These are phyloP conservation scores for Basipetospora sp. DNA, from an alignment of 2,329 filamentous ascomycete species.

Conservation along the genomic window DNA sequence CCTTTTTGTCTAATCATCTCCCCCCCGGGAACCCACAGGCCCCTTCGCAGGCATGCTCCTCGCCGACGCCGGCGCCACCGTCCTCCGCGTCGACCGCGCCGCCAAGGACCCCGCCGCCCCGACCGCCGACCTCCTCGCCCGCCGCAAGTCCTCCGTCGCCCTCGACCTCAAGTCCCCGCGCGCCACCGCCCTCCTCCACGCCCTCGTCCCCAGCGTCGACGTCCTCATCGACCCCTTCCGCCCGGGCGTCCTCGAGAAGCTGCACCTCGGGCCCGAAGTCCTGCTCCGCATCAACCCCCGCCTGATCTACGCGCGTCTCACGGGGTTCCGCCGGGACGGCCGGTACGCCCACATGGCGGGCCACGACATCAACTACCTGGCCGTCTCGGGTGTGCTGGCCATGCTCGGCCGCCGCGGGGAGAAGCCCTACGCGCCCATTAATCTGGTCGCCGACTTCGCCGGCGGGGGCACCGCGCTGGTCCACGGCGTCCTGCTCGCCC, in stretches of 20 bases:
- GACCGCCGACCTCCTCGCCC: constrained; percentile 54
- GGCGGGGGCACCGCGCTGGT: constrained; percentile 75
- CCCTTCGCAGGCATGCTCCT: constrained; percentile 82
- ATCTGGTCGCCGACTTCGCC: constrained; percentile 81
- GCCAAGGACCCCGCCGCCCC: constrained; percentile 27
- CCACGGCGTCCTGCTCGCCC: constrained; percentile 65
- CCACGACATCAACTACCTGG: constrained; percentile 93
- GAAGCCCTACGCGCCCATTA: constrained; percentile 64
- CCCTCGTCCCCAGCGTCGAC: constrained; percentile 50
- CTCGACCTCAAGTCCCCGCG: constrained; percentile 58
- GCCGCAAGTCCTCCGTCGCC: constrained; percentile 66
- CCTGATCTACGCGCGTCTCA: constrained; percentile 72
- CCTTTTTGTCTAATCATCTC: constrained; percentile 1
- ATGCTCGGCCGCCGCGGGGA: constrained; percentile 58
- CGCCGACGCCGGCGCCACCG: constrained; percentile 74
- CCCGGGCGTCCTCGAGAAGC: constrained; percentile 74
- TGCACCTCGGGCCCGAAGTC: constrained; percentile 58
- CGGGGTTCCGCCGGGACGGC: constrained; percentile 77
- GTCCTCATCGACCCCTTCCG: constrained; percentile 87
- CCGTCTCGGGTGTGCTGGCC: constrained; percentile 64
- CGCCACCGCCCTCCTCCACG: constrained; percentile 52
- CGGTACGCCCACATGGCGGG: constrained; percentile 79
- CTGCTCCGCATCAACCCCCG: constrained; percentile 55
- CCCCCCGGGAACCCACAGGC: constrained; percentile 39
- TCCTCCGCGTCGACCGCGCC: constrained; percentile 69